Conservation (phyloP, 768 basidiomycete genomes). For the Suillus lakei region DNA sequence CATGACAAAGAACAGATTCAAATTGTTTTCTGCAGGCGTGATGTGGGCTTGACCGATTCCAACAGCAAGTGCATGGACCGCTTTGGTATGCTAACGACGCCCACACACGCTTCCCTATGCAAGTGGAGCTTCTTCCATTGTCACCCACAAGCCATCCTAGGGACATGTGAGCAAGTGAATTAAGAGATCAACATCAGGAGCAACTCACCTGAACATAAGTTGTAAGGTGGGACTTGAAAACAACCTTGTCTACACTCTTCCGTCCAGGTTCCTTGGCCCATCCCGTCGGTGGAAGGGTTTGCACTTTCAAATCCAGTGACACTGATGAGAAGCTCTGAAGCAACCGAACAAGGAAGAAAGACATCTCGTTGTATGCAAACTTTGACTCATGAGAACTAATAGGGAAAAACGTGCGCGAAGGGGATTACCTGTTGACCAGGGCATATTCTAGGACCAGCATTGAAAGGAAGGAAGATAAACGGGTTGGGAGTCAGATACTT, state of each 20-base stretch:
- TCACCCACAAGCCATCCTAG: constrained; percentile 32
- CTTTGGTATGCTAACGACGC: too few relatives aligned
- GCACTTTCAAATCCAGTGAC: constrained; percentile 42
- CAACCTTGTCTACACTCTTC: constrained; percentile 45
- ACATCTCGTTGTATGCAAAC: constrained; percentile 61
- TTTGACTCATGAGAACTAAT: constrained; percentile 19
- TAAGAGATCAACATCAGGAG: neutral
- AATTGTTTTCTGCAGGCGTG: too few relatives aligned
- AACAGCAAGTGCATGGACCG: too few relatives aligned
- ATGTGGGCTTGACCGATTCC: too few relatives aligned
- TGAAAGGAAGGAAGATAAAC: constrained; percentile 73
- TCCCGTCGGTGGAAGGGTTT: constrained; percentile 36
- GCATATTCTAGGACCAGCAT: constrained; percentile 69
- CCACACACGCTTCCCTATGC: too few relatives aligned
- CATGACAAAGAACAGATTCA: too few relatives aligned
- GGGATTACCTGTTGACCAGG: constrained; percentile 50
- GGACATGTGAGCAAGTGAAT: neutral
- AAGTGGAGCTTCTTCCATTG: constrained; percentile 22
- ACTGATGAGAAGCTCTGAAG: constrained; percentile 53
- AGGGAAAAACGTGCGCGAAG: neutral
- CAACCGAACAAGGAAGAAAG: constrained; percentile 57
- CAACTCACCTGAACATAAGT: constrained; percentile 46
- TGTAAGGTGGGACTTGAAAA: constrained; percentile 45
- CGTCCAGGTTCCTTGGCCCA: constrained; percentile 40
- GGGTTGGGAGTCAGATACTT: constrained; percentile 61